Evolutionary conservation across 2,329 filamentous ascomycete genomes (phyloP).

Genomic region (Aspergillus jensenii): DNA sequence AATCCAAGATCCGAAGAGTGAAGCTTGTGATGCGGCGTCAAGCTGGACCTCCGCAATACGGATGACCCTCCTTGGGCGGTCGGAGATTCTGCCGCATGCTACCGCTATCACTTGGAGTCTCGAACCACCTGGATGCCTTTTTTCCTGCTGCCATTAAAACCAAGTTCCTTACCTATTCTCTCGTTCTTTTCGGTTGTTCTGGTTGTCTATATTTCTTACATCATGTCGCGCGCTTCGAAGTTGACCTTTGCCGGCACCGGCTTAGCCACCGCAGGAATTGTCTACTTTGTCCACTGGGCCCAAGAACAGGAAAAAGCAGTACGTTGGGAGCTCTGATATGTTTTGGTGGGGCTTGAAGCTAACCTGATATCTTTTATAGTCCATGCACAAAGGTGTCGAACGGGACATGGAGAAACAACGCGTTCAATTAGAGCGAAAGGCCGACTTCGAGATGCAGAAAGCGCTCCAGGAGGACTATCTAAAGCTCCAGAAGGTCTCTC

Average conservation of each 20-base stretch:
- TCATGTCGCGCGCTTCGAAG: constrained; percentile 92
- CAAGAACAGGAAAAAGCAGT: constrained; percentile 83
- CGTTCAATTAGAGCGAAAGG: constrained; percentile 83
- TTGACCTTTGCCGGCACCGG: constrained; percentile 78
- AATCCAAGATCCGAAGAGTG: constrained; percentile 23
- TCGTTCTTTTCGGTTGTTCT: background rate
- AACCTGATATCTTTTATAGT: constrained; percentile 45
- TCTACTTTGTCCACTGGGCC: constrained; percentile 84
- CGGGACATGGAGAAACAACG: constrained; percentile 94
- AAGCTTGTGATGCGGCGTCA: constrained; percentile 28
- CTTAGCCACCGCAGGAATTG: constrained; percentile 71
- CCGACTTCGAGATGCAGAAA: constrained; percentile 91
- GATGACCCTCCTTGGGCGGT: constrained; percentile 33
- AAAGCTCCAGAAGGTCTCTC: constrained; percentile 77
- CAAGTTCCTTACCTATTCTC: background rate
- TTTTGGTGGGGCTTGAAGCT: background rate
- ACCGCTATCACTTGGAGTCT: constrained; percentile 32
- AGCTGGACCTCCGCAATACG: constrained; percentile 25
- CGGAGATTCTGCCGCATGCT: constrained; percentile 30
- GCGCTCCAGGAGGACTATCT: constrained; percentile 85
- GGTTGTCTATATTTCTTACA: background rate
- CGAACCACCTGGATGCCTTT: constrained; percentile 12
- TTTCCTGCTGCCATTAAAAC: background rate
- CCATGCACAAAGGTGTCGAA: constrained; percentile 93
- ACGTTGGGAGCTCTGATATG: constrained; percentile 36